Base-by-base conservation (phyloP, 495 filamentous ascomycete species). In the Glarea lozoyensis region DNA sequence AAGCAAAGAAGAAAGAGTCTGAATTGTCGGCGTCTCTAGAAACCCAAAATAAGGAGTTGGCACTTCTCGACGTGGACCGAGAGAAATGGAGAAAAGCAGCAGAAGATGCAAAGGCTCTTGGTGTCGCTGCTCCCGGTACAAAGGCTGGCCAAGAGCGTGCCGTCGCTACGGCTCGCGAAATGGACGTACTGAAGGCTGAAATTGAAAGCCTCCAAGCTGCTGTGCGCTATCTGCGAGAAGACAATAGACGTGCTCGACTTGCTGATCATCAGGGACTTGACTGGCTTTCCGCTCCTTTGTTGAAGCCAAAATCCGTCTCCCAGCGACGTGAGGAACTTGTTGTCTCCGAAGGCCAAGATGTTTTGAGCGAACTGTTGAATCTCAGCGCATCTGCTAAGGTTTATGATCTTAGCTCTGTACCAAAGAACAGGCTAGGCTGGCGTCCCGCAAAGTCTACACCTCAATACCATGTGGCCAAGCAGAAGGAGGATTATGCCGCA, bases 211-310 rank as follows among this genome's bases (percentile, higher is more conserved):
- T 94, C 6, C 78, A 88, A 60, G 74, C 81, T 2, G 79, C 87
- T 0, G 78, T 96, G 12, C 77, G 81, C 34, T 90, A 79, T 62
- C 65, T 94, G 17, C 75, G 85, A 18, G 81, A 86, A 43, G 86
- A 92, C 42, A 87, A 79, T 55, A 65, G 75, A n/a, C 75, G 82
- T 20, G 68, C 78, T 2, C 73, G 78, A 21, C 56, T 79, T 17
- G 69, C 71, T 17, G 77, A 86, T 52, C 72, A 81, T 11, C 68
- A 74, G 23, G 67, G 66, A 12, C 60, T 75, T 36, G 75, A 79
- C 48, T 81, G 77, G 65, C 73, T 90, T 4, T 70, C 81, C 15
- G 73, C 79, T 42, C 84, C 86, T 5, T 67, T 88, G 27, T 60
- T 58, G 11, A 68, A 66, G 40, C 63, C 62, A 12, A 68, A 63